Base-by-base conservation (phyloP, 2,329 filamentous ascomycete genomes). In the Pyrenophora tritici-repentis region DNA sequence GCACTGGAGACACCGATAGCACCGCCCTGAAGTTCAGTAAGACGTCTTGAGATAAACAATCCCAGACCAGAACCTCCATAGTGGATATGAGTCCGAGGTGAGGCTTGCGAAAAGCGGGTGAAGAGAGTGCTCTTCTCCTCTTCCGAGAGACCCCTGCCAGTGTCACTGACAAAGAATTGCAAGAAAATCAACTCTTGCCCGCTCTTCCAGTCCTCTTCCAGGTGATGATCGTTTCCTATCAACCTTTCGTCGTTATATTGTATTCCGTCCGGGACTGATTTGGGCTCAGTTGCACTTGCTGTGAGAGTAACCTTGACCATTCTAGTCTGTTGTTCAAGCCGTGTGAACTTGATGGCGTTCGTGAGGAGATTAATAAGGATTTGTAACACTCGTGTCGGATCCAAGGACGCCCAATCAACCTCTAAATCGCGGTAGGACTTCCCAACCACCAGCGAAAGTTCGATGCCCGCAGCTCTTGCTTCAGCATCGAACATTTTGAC, bases 321-420 rank as follows among this genome's bases (percentile, higher is more conserved):
- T 22, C 61, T 67, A 0, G 64, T 39, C 6, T 22, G 20, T 6
- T 22, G 26, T 9, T 68, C 64, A 26, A 73, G 65, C 14, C 73
- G 67, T 1, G 75, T 78, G 50, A 78, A 78, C 42, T 78, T 78
- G 53, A 78, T 75, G 2, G 73, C 71, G 40, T 77, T 77, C 1
- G 76, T 77, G 18, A 78, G 55, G 1, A 78, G 65, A 16, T 72
- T 70, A 47, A 70, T 70, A 3, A 77, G 55, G n/a, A 64, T 53
- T 53, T 66, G 76, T 1, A 77, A 52, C 6, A 78, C 47, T 20
- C 76, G 64, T 18, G 67, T 75, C 0, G 75, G 73, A 53, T 79
- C 76, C 0, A 78, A 59, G 6, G 75, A 67, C 1, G 76, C 70
- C 64, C 72, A 75, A 9, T 75, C 62, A 6, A 76, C 56, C 1